A percentile compares a stretch with the other conserved stretches of the same genome.
phyloP scores from a whole-genome alignment of 73 alveolate species.

The Paramecium sonneborni region DNA sequence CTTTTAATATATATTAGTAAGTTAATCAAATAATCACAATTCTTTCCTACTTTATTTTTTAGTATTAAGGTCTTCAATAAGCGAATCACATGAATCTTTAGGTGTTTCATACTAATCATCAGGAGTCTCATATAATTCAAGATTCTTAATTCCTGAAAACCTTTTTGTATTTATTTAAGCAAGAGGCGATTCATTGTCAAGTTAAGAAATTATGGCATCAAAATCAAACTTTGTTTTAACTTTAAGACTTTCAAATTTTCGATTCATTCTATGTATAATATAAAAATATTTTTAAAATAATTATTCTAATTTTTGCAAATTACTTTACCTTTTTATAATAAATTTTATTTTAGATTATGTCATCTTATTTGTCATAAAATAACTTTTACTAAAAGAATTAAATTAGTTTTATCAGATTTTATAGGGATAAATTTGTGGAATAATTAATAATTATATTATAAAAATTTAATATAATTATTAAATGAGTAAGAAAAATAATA shows the following conservation, averaged over 20 bases:
- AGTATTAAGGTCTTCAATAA: background rate
- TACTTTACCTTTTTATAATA: background rate
- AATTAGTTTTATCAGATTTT: background rate
- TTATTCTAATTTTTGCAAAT: background rate
- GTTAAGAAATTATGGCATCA: background rate
- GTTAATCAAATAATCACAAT: background rate
- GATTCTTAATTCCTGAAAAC: slow-evolving; percentile 29
- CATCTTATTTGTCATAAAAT: background rate
- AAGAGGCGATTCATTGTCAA: background rate
- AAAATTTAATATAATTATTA: background rate
- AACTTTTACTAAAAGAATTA: background rate
- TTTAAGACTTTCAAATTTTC: background rate
- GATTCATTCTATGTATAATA: background rate
- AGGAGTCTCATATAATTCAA: background rate
- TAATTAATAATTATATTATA: background rate
- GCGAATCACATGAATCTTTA: background rate
- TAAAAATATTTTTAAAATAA: background rate
- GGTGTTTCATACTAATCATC: background rate
- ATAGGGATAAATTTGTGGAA: background rate
- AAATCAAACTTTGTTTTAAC: background rate
- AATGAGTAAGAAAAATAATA: no score
- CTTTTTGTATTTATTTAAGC: background rate
- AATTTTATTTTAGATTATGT: background rate
- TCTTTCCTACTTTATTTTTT: background rate
- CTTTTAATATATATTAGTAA: background rate